Evolutionary conservation across 495 filamentous ascomycete species (phyloP), one percentile per base, ranked within the genome.

Genomic region (Talaromyces thailandensis): DNA sequence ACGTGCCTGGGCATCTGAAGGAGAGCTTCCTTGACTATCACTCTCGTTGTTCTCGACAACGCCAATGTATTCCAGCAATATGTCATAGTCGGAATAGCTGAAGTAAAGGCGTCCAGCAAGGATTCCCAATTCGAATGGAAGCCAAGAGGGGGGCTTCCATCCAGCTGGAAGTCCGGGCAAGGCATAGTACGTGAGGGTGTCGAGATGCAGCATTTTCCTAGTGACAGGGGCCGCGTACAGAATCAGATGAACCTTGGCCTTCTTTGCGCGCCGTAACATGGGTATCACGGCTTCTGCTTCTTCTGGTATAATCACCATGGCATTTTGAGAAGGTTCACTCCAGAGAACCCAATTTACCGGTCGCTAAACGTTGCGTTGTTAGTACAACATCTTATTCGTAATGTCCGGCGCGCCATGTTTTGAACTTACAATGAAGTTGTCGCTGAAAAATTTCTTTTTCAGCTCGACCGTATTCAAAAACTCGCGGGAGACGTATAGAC

Each of bases 91-190:
- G 0, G 67, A 55, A 28, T 68, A 79, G 3, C 78, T 68, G 61
- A 85, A 79, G 62, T 87, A 88, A 0, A 87, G 69, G 1, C 82
- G 72, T 1, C 83, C 84, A 5, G 79, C 71, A 28, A 86, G 74
- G 16, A 88, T 76, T 1, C 81, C 82, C 0, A 87, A 69, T 56
- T 86, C 81, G 51, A 84, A 70, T 4, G 58, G 66, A 11, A 85
- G 67, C 80, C 78, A 80, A 2, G 62, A 50, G 0, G 81, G 81
- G 6, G 76, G 65, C 18, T 24, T 61, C 65, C 73, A 76, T 0
- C 32, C 40, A 0, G 18, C 4, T 0, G 79, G 75, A 0, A 85
- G 69, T 9, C 50, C n/a, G 0, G 84, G 83, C 3, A 82, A 64
- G 6, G 72, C 67, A 64, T 81, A 81, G 66, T 76, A 83, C 6